Evolutionary conservation across 345 rosid species (phyloP), one percentile per base, ranked within the genome.

Genomic region (Gossypium mustelinum): DNA sequence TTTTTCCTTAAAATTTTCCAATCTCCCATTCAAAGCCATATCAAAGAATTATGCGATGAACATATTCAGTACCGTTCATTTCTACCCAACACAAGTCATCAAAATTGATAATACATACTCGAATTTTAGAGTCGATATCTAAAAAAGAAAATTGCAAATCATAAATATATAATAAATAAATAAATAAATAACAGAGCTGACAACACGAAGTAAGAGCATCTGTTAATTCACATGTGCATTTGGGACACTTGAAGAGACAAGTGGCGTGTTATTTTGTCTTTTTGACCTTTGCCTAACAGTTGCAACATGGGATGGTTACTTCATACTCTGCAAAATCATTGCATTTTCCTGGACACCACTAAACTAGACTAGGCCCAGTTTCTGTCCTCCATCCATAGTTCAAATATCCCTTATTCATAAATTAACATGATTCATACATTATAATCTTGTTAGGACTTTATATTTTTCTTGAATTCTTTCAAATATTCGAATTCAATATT

Each of bases 311-410:
- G 69, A n/a, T 43, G 69, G 69, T 7, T 41, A 8, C 25, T 43
- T 43, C 52, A 48, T 12, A 48, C 13, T 48, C 14, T 24, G 13
- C 69, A 43, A 18, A 44, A 66, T 12, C 70, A 22, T 45, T 39
- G 55, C 55, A 20, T 45, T 20, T 66, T 66, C 24, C 70, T 45
- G 70, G 70, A 66, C 9, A 20, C 70, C 70, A 66, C 70, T 44
- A 45, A 45, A 45, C n/a, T 45, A 48, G 10, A 12, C 52, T 48
- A 11, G 12, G 51, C 50, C 70, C 69, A 43, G 16, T 39, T 20
- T 45, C 22, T 66, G 51, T 43, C 18, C 27, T 65, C 51, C 51
- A 65, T 18, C 69, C 52, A 65, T 4, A 65, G 69, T 17, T 52
- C 6, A 51, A 64, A 8, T 34, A 1, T 4, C 41, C 41, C 41